phyloP scores from a whole-genome alignment of 441 rosid genomes.

The Arabidopsis hybrid region DNA sequence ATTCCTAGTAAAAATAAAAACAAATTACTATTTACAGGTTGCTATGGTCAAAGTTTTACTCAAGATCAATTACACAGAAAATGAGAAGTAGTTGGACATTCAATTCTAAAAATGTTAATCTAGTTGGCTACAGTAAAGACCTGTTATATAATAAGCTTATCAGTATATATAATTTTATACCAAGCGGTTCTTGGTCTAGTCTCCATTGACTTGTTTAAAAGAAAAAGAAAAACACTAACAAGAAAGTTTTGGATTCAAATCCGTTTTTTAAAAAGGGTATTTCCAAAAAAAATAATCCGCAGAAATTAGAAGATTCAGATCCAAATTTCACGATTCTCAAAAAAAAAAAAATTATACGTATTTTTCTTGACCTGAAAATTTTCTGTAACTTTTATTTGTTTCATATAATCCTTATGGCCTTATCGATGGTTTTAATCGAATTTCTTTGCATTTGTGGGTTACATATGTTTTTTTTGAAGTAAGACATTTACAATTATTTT shows the following conservation, averaged over 20 bases:
- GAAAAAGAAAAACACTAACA: no score
- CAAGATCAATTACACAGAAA: not conserved
- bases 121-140: constrained; percentile 1
- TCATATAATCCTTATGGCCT: not conserved
- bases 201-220: no score
- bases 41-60: constrained; percentile 10
- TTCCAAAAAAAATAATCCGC: no score
- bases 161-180: not conserved
- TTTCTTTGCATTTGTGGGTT: not conserved
- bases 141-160: not conserved
- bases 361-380: not conserved
- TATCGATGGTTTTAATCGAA: not conserved
- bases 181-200: no score
- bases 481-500: not conserved
- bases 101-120: not conserved
- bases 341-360: not conserved
- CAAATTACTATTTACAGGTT: not conserved
- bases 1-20: no score
- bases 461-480: not conserved
- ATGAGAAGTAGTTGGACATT: constrained; percentile 12
- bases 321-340: no score
- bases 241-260: no score
- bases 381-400: not conserved
- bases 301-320: no score
- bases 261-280: no score